Conservation (phyloP, 768 basidiomycete species). For the Russula vinacea region DNA sequence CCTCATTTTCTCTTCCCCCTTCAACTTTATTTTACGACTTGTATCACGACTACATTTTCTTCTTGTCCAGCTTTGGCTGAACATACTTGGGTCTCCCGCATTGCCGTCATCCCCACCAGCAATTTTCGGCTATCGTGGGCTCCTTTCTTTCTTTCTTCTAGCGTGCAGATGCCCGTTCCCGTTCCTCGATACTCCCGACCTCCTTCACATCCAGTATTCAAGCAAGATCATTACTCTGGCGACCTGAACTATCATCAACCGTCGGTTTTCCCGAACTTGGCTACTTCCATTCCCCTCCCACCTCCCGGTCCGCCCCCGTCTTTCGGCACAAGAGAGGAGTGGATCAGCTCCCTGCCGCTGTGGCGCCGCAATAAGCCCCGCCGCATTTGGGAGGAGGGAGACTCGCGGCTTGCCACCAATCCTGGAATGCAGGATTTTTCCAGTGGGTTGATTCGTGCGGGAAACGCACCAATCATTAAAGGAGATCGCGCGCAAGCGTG, state of each 20-base stretch:
- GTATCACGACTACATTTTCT: constrained; percentile 60
- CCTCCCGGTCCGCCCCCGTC: constrained; percentile 62
- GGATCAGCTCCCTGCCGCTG: constrained; percentile 66
- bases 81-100: constrained; percentile 40
- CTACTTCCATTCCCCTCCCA: constrained; percentile 56
- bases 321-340: constrained; percentile 65
- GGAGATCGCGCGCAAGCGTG: constrained; percentile 80
- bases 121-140: constrained; percentile 24
- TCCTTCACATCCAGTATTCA: constrained; percentile 63
- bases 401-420: constrained; percentile 36
- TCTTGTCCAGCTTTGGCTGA: constrained; percentile 40
- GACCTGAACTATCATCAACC: constrained; percentile 39
- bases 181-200: constrained; percentile 61
- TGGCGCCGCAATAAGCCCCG: constrained; percentile 69
- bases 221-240: constrained; percentile 46
- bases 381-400: constrained; percentile 59
- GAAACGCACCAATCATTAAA: constrained; percentile 79
- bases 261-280: constrained; percentile 52
- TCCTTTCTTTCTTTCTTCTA: constrained; percentile 37
- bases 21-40: constrained; percentile 56
- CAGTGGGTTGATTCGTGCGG: constrained; percentile 72
- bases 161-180: constrained; percentile 82
- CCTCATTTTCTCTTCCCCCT: constrained; percentile 33
- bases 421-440: constrained; percentile 56
- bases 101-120: constrained; percentile 36